phyloP scores from a whole-genome alignment of 1,284 basidiomycete genomes.

The Volvariella surrecta region DNA sequence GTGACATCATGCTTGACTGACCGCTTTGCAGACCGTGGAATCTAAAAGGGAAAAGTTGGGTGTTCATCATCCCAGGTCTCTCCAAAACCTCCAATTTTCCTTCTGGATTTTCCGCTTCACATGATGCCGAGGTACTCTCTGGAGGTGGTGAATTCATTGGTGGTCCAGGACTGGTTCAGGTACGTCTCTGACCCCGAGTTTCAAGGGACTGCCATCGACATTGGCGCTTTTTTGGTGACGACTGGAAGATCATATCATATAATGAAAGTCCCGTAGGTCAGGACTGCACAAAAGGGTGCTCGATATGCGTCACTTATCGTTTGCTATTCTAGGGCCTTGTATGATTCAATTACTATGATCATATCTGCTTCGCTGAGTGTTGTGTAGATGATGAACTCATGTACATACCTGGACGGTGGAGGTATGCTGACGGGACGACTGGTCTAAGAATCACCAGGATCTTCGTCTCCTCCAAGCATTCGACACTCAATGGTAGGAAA shows the following conservation, averaged over 20 bases:
- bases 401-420: conserved; percentile 21
- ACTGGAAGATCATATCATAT: conserved; percentile 23
- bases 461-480: conserved; percentile 19
- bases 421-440: conserved; percentile 15
- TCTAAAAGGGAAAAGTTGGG: conserved; percentile 15
- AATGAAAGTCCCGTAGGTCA: conserved; percentile 20
- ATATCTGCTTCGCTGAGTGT: not conserved
- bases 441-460: conserved; percentile 21
- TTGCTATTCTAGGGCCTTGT: not conserved
- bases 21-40: not conserved
- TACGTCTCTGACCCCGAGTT: conserved; percentile 4
- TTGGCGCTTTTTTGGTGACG: no score
- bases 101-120: conserved; percentile 17
- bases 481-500: conserved; percentile 19
- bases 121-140: conserved; percentile 17
- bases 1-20: no score
- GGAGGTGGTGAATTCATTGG: conserved; percentile 21
- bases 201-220: no score
- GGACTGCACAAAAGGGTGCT: no score
- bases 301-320: no score
- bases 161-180: conserved; percentile 17
- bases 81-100: conserved; percentile 17
- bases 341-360: not conserved
- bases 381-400: conserved; percentile 20
- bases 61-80: conserved; percentile 16